phyloP scores from a whole-genome alignment of 805 yeast species.

The Suhomyces emberorum region DNA sequence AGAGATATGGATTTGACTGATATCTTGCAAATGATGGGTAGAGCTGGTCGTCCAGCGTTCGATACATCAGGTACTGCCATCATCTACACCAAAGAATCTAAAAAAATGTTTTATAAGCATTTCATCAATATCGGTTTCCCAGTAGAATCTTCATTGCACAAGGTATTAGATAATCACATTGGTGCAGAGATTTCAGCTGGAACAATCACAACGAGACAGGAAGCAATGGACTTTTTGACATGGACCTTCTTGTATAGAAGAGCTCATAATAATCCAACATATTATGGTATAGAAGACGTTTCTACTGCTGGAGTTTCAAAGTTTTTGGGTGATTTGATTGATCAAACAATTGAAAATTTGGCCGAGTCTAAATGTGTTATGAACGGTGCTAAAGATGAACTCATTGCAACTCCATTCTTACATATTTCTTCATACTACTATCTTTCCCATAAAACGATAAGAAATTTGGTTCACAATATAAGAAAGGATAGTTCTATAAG shows the following conservation, averaged over 20 bases:
- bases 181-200: slow-evolving; percentile 80
- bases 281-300: slow-evolving; percentile 67
- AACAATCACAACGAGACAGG: slow-evolving; percentile 59
- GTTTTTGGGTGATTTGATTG: slow-evolving; percentile 64
- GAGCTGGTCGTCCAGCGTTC: slow-evolving; percentile 81
- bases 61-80: slow-evolving; percentile 78
- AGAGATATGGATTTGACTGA: slow-evolving; percentile 82
- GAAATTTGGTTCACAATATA: slow-evolving; percentile 60
- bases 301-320: slow-evolving; percentile 53
- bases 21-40: slow-evolving; percentile 71
- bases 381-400: slow-evolving; percentile 43
- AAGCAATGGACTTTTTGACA: slow-evolving; percentile 70
- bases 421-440: slow-evolving; percentile 88
- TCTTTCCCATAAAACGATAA: slow-evolving; percentile 83
- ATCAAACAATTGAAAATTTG: slow-evolving; percentile 62
- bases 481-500: slow-evolving; percentile 48
- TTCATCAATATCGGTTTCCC: slow-evolving; percentile 79
- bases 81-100: slow-evolving; percentile 71
- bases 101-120: slow-evolving; percentile 73
- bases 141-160: slow-evolving; percentile 75
- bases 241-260: slow-evolving; percentile 76
- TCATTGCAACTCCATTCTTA: slow-evolving; percentile 74
- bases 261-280: slow-evolving; percentile 74
- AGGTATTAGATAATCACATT: slow-evolving; percentile 71
- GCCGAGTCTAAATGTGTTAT: slow-evolving; percentile 69